Base-by-base conservation (phyloP, 2,329 filamentous ascomycete genomes). In the Geosmithia flava region DNA sequence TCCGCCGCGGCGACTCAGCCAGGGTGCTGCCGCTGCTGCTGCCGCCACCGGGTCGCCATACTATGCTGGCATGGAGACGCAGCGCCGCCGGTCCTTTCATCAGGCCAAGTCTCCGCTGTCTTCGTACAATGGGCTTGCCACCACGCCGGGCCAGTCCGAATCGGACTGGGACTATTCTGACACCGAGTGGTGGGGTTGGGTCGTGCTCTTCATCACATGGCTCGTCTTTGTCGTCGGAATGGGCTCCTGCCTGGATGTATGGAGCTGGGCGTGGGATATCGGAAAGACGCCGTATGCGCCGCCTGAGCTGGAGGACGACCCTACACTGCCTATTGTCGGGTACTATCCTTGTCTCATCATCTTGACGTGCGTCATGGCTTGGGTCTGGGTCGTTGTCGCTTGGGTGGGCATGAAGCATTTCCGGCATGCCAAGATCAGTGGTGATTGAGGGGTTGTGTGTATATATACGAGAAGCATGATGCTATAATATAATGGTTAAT, bases 381-480 rank as follows among this genome's bases (percentile, higher is more conserved):
- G 93, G 93, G 88, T 97, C 6, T 98, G 93, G 93, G 93, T 97
- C 17, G 81, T 95, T 13, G 83, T 94, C 50, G 93, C 94, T 11
- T 98, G 93, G 93, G 84, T 97, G 45, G 93, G 93, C 20, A 97
- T 98, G 91, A 98, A 98, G 64, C 97, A 97, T 65, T 98, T 98
- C 62, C 81, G 90, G 56, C 93, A 98, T 71, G 91, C 93, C 33
- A 95, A 95, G 69, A 94, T 97, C 50, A 78, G 70, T 49, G 75
- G 75, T 30, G 77, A 81, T 60, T 87, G 13, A 11, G 3, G 11
- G 55, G 67, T 19, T 19, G 19, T 19, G n/a, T 19, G 10, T 20
- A 19, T 19, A 19, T n/a, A 42, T 42, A 42, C 40, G 40, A 37
- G 11, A 3, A 27, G 23, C 23, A 27, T 27, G 33, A 37, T 37